Conservation (phyloP, 345 rosid species). For the Euphorbia tirucalli region DNA sequence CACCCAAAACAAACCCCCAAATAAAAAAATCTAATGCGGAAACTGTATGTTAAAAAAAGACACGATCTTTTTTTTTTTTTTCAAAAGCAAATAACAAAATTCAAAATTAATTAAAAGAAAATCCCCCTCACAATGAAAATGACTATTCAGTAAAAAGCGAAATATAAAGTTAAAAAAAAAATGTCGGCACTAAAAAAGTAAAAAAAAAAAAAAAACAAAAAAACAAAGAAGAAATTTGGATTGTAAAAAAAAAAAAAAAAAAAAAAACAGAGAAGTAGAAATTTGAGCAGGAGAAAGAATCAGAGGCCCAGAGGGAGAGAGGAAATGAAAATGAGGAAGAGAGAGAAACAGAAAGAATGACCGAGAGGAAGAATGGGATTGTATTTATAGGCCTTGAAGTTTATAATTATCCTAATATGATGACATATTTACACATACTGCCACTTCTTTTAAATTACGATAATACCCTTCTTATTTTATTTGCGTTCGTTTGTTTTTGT, state of each 20-base stretch:
- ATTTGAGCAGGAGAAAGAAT: background rate
- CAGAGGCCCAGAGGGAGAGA: background rate
- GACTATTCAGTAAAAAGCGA: background rate
- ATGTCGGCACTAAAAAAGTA: background rate
- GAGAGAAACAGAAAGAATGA: background rate
- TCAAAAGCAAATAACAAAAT: background rate
- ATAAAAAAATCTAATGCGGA: background rate
- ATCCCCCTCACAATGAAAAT: background rate
- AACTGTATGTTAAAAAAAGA: background rate
- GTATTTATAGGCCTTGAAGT: background rate
- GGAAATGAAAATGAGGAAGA: background rate
- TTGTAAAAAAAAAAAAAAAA: background rate
- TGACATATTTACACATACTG: background rate
- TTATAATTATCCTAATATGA: background rate
- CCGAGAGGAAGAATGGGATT: fast-evolving
- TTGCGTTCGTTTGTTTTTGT: background rate
- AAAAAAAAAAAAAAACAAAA: background rate
- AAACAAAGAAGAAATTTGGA: background rate
- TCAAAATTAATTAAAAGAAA: background rate
- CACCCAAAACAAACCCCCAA: background rate
- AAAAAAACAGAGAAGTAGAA: background rate
- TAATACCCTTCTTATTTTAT: background rate
- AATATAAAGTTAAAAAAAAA: too few species aligned
- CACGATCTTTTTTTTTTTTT: background rate
- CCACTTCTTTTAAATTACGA: background rate